Conservation (phyloP, 352 stramenopile genomes). For the Halophytophthora batemanensis region DNA sequence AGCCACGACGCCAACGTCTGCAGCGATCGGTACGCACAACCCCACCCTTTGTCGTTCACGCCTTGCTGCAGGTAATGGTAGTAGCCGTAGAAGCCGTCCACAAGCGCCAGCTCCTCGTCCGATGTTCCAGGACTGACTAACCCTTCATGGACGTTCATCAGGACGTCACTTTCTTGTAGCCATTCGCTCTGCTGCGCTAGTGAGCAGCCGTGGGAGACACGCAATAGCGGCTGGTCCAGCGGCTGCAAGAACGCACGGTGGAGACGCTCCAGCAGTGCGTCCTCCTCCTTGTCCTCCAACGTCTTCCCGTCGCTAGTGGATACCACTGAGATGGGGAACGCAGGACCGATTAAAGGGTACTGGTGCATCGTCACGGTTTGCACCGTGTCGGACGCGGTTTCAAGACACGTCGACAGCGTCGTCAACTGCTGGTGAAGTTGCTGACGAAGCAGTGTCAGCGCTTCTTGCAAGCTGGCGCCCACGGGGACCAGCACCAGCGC, state of each 20-base stretch:
- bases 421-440: slow-evolving; percentile 26
- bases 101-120: slow-evolving; percentile 35
- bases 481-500: slow-evolving; percentile 37
- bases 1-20: slow-evolving; percentile 86
- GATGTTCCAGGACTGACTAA: slow-evolving; percentile 38
- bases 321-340: slow-evolving; percentile 41
- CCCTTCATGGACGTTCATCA: slow-evolving; percentile 73
- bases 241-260: slow-evolving; percentile 44
- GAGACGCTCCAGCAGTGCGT: slow-evolving; percentile 15
- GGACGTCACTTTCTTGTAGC: slow-evolving; percentile 38
- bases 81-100: slow-evolving; percentile 79
- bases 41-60: slow-evolving; percentile 87
- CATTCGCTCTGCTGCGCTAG: slow-evolving; percentile 30
- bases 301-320: slow-evolving; percentile 6
- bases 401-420: slow-evolving; percentile 18
- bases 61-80: slow-evolving; percentile 85
- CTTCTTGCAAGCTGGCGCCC: slow-evolving; percentile 8
- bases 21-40: slow-evolving; percentile 84
- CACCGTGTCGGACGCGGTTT: slow-evolving; percentile 8
- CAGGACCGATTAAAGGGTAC: slow-evolving; percentile 42
- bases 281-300: slow-evolving; percentile 9
- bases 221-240: slow-evolving; percentile 37
- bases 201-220: slow-evolving; percentile 34
- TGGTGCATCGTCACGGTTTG: slow-evolving; percentile 32
- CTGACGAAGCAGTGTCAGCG: slow-evolving; percentile 20